Conservation (phyloP, 257 asterid species). For the Solanum appendiculatum region DNA sequence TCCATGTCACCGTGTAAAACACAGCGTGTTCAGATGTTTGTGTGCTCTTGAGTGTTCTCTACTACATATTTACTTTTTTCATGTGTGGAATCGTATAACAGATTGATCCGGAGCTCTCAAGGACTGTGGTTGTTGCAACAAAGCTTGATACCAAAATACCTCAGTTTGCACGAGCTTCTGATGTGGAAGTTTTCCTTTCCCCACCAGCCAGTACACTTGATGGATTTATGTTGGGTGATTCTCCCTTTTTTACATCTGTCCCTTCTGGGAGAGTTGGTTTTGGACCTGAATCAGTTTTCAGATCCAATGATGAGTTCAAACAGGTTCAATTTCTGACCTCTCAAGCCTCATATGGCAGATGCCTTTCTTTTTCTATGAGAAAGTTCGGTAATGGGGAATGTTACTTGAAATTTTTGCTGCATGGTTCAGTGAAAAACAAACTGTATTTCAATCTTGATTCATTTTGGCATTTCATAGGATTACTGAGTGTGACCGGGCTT, state of each 20-base stretch:
- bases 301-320: conserved; percentile 91
- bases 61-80: neutral
- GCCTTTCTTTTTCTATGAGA: neutral
- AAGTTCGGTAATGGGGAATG: neutral
- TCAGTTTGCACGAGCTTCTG: conserved; percentile 96
- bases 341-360: conserved; percentile 1
- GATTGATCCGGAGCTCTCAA: conserved; percentile 96
- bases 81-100: conserved; percentile 7
- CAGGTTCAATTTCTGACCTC: conserved; percentile 39
- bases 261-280: conserved; percentile 97
- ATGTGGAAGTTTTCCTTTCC: conserved; percentile 95
- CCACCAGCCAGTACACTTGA: conserved; percentile 88
- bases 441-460: neutral
- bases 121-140: conserved; percentile 92
- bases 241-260: conserved; percentile 97
- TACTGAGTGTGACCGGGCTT: neutral
- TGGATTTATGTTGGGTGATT: conserved; percentile 93
- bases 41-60: neutral
- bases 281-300: conserved; percentile 80
- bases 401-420: neutral
- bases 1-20: neutral
- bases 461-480: neutral
- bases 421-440: neutral
- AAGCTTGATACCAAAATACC: conserved; percentile 96
- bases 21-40: neutral